Evolutionary conservation across 495 filamentous ascomycete species (phyloP).

Genomic region (Penicillium egyptiacum): DNA sequence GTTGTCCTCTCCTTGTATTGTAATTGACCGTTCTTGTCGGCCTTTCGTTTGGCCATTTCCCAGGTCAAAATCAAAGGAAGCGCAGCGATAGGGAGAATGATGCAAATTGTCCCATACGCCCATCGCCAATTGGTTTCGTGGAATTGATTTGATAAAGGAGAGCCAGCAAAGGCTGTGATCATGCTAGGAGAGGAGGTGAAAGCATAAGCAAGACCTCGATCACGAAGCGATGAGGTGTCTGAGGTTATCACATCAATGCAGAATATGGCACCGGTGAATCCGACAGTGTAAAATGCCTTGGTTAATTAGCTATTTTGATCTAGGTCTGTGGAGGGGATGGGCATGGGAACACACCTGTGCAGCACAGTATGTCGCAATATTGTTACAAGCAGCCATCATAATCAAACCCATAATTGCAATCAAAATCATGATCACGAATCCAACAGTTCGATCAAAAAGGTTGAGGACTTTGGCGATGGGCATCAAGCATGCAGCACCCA

Average conservation of each 20-base stretch:
- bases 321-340: too few relatives aligned
- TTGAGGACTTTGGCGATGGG: constrained; percentile 67
- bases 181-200: constrained; percentile 55
- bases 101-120: constrained; percentile 58
- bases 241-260: constrained; percentile 57
- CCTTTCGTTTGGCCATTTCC: constrained; percentile 54
- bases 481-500: constrained; percentile 60
- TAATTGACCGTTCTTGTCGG: constrained; percentile 39
- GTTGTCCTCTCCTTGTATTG: constrained; percentile 34
- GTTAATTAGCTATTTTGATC: background rate
- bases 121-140: constrained; percentile 58
- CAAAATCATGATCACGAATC: constrained; percentile 46
- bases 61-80: constrained; percentile 50
- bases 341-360: constrained; percentile 37
- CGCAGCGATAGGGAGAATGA: constrained; percentile 55
- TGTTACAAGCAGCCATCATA: constrained; percentile 50
- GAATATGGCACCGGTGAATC: constrained; percentile 58
- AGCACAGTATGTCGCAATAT: constrained; percentile 47
- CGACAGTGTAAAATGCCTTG: constrained; percentile 50
- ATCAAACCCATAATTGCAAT: constrained; percentile 44
- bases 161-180: constrained; percentile 44
- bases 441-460: constrained; percentile 58
- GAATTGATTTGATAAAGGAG: constrained; percentile 33
- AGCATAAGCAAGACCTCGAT: constrained; percentile 60
- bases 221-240: constrained; percentile 57